Percentiles rank a stretch among this genome's conserved stretches.
phyloP scores from a whole-genome alignment of 2,329 filamentous ascomycete species.

The Aspergillus sp. region DNA sequence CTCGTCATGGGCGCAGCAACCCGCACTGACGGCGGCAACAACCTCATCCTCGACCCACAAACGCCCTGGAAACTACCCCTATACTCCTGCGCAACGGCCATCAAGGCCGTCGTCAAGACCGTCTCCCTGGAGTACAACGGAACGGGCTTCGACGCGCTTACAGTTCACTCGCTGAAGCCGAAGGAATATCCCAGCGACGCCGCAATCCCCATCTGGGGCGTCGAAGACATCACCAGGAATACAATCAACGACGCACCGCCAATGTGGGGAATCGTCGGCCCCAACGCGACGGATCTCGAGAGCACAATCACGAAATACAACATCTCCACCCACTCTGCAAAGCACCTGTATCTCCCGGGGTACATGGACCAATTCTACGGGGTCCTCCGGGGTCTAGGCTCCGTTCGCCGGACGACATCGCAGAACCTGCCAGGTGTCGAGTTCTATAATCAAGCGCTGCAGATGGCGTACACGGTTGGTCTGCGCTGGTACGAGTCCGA shows the following conservation, averaged over 20 bases:
- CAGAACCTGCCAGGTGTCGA: constrained; percentile 41
- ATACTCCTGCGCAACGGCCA: constrained; percentile 50
- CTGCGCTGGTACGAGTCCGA: constrained; percentile 1
- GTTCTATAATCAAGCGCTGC: constrained; percentile 36
- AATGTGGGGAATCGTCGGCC: constrained; percentile 49
- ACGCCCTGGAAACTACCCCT: constrained; percentile 50
- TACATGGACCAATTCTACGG: constrained; percentile 14
- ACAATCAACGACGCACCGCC: constrained; percentile 33
- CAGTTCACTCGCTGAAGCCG: constrained; percentile 38
- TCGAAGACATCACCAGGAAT: constrained; percentile 35
- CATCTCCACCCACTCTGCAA: constrained; percentile 37
- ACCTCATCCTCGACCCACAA: constrained; percentile 45
- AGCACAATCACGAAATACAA: constrained; percentile 28
- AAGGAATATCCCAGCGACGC: constrained; percentile 42
- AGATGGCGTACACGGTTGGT: not conserved
- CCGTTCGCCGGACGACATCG: constrained; percentile 18
- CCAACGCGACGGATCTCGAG: not conserved
- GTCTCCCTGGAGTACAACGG: constrained; percentile 51
- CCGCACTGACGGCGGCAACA: constrained; percentile 39
- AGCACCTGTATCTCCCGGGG: constrained; percentile 39
- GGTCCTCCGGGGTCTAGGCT: not conserved
- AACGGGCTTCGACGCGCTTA: constrained; percentile 42
- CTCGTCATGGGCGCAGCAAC: constrained; percentile 47
- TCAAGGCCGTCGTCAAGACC: constrained; percentile 52
- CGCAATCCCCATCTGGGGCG: constrained; percentile 40